phyloP scores from a whole-genome alignment of 331 rosid species.

The Quercus tomentella region DNA sequence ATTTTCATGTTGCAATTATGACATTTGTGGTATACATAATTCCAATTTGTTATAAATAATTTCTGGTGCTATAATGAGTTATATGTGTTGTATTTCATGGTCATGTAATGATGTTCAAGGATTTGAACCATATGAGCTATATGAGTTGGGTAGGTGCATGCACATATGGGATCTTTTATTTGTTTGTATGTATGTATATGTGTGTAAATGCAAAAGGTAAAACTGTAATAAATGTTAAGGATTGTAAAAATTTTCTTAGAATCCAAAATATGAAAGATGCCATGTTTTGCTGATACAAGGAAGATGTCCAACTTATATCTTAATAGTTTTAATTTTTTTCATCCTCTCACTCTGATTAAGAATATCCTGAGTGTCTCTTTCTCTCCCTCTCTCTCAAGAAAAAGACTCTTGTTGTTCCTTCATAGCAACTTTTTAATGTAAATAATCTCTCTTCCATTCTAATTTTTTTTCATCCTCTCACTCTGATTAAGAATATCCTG shows the following conservation, averaged over 20 bases:
- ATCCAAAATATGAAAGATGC: neutral
- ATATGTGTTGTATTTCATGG: neutral
- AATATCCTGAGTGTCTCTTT: neutral
- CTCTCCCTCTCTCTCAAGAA: neutral
- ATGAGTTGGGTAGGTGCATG: neutral
- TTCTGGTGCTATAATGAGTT: neutral
- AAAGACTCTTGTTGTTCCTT: neutral
- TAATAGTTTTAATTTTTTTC: neutral
- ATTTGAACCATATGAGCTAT: too few relatives aligned
- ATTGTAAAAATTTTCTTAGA: neutral
- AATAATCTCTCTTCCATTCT: constrained; percentile 1
- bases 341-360: neutral
- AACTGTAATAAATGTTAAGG: neutral
- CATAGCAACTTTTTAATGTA: neutral
- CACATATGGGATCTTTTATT: neutral
- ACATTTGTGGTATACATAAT: neutral
- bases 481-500: neutral
- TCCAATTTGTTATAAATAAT: neutral
- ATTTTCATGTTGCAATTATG: neutral
- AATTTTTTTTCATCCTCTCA: neutral
- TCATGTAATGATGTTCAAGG: neutral
- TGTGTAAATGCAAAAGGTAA: neutral
- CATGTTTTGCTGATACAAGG: neutral
- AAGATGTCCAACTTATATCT: neutral
- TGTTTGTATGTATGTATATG: too few relatives aligned